A percentile compares a stretch with the other conserved stretches of the same genome.
Evolutionary conservation across 176 grass and related monocot genomes (phyloP).

Genomic region (Poa pratensis): DNA sequence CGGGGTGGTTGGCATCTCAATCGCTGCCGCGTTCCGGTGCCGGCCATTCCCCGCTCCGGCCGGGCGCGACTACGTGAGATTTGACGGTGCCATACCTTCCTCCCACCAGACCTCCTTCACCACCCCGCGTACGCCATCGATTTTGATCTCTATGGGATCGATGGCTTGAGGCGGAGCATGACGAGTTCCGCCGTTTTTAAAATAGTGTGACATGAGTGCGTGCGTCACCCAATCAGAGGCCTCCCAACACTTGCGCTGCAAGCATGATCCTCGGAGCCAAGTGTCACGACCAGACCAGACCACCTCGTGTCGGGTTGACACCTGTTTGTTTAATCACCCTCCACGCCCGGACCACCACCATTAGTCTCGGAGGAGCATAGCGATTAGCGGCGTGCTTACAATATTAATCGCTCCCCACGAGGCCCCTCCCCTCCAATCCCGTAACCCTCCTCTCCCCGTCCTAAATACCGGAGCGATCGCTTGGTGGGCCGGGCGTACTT

Average conservation of each 20-base stretch:
- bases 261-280: slow-evolving; percentile 26
- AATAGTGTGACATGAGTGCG: too few species aligned
- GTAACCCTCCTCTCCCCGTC: neutral
- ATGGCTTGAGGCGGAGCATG: too few species aligned
- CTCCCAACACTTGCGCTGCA: neutral
- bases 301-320: slow-evolving; percentile 45
- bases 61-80: too few species aligned
- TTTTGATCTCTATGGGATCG: too few species aligned
- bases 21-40: too few species aligned
- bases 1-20: too few species aligned
- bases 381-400: neutral
- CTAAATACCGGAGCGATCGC: neutral
- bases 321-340: slow-evolving; percentile 59
- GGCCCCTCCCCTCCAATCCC: neutral
- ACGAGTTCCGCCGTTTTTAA: too few species aligned
- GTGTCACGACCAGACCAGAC: slow-evolving; percentile 63
- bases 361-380: neutral
- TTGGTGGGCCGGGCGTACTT: neutral
- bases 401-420: slow-evolving; percentile 35
- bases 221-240: too few species aligned
- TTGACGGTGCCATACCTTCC: too few species aligned
- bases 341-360: neutral
- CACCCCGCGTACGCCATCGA: too few species aligned
- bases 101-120: too few species aligned
- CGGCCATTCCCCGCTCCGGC: too few species aligned